These are phyloP conservation scores for Barnettozyma siamensis DNA, from an alignment of 805 yeast genomes.

Conservation along the genomic window DNA sequence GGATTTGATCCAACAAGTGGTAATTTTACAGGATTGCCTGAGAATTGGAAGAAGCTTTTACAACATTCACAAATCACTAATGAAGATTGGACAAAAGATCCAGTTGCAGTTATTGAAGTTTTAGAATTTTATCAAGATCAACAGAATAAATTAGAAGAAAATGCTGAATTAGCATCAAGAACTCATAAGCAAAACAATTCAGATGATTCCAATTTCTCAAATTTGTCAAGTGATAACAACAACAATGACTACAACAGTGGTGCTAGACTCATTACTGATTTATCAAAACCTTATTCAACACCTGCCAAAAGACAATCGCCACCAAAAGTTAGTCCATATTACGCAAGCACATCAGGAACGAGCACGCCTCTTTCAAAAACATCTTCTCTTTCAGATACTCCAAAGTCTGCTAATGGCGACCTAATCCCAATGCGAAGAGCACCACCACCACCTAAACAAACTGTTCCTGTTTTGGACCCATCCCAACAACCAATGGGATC, in stretches of 20 bases:
- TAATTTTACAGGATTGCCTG: conserved; percentile 87
- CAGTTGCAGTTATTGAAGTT: conserved; percentile 91
- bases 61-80: conserved; percentile 85
- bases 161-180: not conserved
- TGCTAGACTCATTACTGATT: conserved; percentile 32
- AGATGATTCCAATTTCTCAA: conserved; percentile 19
- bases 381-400: conserved; percentile 1
- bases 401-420: conserved; percentile 16
- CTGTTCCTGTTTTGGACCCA: conserved; percentile 1
- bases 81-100: conserved; percentile 89
- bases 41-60: conserved; percentile 84
- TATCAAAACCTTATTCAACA: conserved; percentile 36
- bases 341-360: conserved; percentile 7
- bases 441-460: conserved; percentile 44
- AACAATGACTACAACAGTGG: conserved; percentile 11
- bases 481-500: conserved; percentile 10
- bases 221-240: conserved; percentile 17
- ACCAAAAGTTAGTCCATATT: conserved; percentile 28
- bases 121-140: conserved; percentile 66
- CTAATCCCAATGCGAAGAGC: conserved; percentile 48
- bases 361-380: conserved; percentile 6
- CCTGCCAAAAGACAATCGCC: conserved; percentile 40
- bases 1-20: conserved; percentile 83
- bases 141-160: conserved; percentile 14
- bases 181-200: conserved; percentile 20